These are phyloP conservation scores for Schizosaccharomyces osmophilus DNA, from an alignment of 805 yeast genomes.

Conservation along the genomic window DNA sequence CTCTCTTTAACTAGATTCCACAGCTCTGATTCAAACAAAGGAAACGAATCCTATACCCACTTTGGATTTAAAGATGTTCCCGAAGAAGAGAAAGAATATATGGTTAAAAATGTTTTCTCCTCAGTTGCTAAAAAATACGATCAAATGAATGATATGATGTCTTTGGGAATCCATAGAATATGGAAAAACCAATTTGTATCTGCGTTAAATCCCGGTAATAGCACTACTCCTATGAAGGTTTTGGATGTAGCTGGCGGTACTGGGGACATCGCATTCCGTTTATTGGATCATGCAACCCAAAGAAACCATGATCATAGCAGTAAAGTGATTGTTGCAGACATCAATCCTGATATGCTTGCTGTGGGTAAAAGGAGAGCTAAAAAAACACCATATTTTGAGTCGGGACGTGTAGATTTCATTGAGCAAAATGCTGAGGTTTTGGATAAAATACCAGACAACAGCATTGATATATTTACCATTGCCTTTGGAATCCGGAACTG, in stretches of 20 bases:
- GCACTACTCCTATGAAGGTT: slow-evolving; percentile 66
- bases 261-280: slow-evolving; percentile 91
- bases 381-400: slow-evolving; percentile 31
- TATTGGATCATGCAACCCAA: slow-evolving; percentile 68
- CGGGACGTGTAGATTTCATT: slow-evolving; percentile 49
- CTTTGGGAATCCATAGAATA: slow-evolving; percentile 75
- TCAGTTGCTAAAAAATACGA: slow-evolving; percentile 88
- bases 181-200: slow-evolving; percentile 86
- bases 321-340: slow-evolving; percentile 79
- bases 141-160: slow-evolving; percentile 95
- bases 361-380: slow-evolving; percentile 69
- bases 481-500: slow-evolving; percentile 95
- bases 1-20: too few relatives aligned
- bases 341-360: slow-evolving; percentile 81
- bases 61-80: slow-evolving; percentile 75
- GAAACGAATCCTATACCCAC: slow-evolving; percentile 29
- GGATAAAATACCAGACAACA: slow-evolving; percentile 60
- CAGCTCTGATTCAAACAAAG: too few relatives aligned
- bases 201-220: slow-evolving; percentile 73
- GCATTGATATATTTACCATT: slow-evolving; percentile 86
- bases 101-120: slow-evolving; percentile 60
- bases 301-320: slow-evolving; percentile 51
- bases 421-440: slow-evolving; percentile 84
- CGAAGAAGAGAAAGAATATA: slow-evolving; percentile 52
- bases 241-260: slow-evolving; percentile 97